phyloP scores from a whole-genome alignment of 192 early-diverging fungal genomes.

The Phlyctochytrium bullatum region DNA sequence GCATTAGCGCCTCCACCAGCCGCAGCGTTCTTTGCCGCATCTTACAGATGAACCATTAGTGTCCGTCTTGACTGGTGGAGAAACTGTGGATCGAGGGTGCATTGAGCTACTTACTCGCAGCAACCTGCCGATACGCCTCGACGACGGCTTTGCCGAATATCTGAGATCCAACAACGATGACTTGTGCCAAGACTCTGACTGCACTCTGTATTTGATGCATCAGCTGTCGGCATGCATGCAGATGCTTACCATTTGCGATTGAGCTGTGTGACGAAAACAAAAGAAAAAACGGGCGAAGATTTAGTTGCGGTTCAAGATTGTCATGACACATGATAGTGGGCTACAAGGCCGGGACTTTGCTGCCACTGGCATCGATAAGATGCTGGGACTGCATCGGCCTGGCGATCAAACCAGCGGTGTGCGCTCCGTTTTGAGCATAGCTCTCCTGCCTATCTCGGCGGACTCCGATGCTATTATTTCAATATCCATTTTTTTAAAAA shows the following conservation, averaged over 20 bases:
- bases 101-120: slow-evolving; percentile 63
- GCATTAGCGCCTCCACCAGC: slow-evolving; percentile 46
- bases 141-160: slow-evolving; percentile 89
- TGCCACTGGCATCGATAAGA: no score
- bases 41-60: slow-evolving; percentile 41
- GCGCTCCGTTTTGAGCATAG: no score
- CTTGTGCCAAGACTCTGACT: slow-evolving; percentile 35
- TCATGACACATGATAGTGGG: no score
- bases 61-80: not conserved
- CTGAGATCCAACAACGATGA: slow-evolving; percentile 60
- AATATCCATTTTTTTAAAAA: no score
- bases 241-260: not conserved
- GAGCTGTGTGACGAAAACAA: no score
- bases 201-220: slow-evolving; percentile 3
- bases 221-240: not conserved
- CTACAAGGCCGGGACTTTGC: no score
- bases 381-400: no score
- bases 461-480: no score
- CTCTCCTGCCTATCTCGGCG: no score
- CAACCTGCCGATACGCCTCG: slow-evolving; percentile 88
- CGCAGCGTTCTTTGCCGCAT: slow-evolving; percentile 66
- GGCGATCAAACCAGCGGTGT: no score
- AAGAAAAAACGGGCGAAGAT: no score
- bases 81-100: not conserved
- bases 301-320: no score